These are phyloP conservation scores for Alternaria novae-zelandiae DNA, from an alignment of 2,329 filamentous ascomycete species.

Conservation along the genomic window DNA sequence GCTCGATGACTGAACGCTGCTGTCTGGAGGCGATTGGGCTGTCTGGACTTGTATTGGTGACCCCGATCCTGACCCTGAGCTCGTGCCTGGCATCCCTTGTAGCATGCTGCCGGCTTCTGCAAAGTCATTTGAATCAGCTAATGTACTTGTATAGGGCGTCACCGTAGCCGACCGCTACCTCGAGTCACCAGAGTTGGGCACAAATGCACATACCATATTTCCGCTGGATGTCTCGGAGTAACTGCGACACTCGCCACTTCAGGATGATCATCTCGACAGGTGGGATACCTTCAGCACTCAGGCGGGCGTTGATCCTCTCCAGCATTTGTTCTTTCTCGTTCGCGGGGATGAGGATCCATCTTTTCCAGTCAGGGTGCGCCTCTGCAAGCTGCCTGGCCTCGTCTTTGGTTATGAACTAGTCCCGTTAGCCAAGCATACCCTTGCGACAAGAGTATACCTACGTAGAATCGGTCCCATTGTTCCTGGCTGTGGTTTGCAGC, in stretches of 20 bases:
- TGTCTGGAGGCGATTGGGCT: slow-evolving; percentile 34
- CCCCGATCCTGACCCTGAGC: slow-evolving; percentile 24
- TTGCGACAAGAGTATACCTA: slow-evolving; percentile 29
- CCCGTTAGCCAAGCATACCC: slow-evolving; percentile 29
- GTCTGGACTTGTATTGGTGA: slow-evolving; percentile 38
- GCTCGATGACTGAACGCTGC: slow-evolving; percentile 37
- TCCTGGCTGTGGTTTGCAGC: slow-evolving; percentile 46
- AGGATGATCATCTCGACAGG: slow-evolving; percentile 47
- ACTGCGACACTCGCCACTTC: slow-evolving; percentile 47
- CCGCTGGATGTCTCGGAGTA: slow-evolving; percentile 45
- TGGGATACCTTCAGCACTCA: slow-evolving; percentile 45
- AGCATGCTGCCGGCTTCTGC: slow-evolving; percentile 48
- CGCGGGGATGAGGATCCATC: slow-evolving; percentile 47
- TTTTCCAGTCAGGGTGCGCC: slow-evolving; percentile 46
- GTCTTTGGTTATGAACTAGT: slow-evolving; percentile 47
- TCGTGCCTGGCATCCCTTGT: slow-evolving; percentile 37
- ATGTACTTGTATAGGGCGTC: slow-evolving; percentile 26
- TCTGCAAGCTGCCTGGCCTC: slow-evolving; percentile 46
- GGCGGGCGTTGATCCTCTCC: slow-evolving; percentile 42
- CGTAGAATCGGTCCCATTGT: slow-evolving; percentile 49
- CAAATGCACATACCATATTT: slow-evolving; percentile 45
- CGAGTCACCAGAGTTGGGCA: slow-evolving; percentile 24
- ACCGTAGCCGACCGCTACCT: slow-evolving; percentile 22
- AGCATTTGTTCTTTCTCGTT: slow-evolving; percentile 47
- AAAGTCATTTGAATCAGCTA: slow-evolving; percentile 39